Percentiles rank a stretch among this genome's conserved stretches.
Conservation (phyloP, 2,329 filamentous ascomycete genomes). For the Ramichloridium luteum region DNA sequence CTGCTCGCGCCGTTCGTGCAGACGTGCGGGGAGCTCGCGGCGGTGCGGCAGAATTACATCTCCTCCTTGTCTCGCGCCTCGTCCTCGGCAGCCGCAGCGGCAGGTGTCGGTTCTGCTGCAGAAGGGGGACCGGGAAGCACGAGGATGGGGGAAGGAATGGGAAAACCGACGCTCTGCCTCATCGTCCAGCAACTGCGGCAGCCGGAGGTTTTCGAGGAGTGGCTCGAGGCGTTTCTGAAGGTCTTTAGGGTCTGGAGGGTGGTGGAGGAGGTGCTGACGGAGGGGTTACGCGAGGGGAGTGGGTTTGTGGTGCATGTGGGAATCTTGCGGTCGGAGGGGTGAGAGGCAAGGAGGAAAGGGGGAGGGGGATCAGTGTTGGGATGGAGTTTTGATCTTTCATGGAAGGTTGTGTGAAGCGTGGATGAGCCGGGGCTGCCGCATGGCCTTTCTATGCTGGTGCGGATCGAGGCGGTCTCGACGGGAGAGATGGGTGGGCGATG, state of each 20-base stretch:
- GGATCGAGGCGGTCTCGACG: too few species aligned
- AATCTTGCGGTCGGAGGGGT: slow-evolving; percentile 45
- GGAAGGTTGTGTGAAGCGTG: too few species aligned
- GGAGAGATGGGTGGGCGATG: too few species aligned
- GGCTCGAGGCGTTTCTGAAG: slow-evolving; percentile 56
- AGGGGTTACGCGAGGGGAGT: slow-evolving; percentile 47
- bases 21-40: slow-evolving; percentile 63
- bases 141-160: too few species aligned
- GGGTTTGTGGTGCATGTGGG: slow-evolving; percentile 80
- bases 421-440: too few species aligned
- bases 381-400: too few species aligned
- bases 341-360: too few species aligned
- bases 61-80: slow-evolving; percentile 27
- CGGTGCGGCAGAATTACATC: slow-evolving; percentile 44
- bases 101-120: background rate
- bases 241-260: slow-evolving; percentile 67
- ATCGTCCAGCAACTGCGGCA: slow-evolving; percentile 83
- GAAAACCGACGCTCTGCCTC: slow-evolving; percentile 58
- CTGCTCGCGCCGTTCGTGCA: slow-evolving; percentile 61
- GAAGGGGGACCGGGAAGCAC: background rate
- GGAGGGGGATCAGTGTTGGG: too few species aligned
- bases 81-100: background rate
- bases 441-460: too few species aligned
- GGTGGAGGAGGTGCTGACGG: slow-evolving; percentile 48
- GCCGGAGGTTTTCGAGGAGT: slow-evolving; percentile 71